A percentile compares a stretch with the other conserved stretches of the same genome.
phyloP scores from a whole-genome alignment of 2,329 filamentous ascomycete genomes.

The Blastomyces emzantsi region DNA sequence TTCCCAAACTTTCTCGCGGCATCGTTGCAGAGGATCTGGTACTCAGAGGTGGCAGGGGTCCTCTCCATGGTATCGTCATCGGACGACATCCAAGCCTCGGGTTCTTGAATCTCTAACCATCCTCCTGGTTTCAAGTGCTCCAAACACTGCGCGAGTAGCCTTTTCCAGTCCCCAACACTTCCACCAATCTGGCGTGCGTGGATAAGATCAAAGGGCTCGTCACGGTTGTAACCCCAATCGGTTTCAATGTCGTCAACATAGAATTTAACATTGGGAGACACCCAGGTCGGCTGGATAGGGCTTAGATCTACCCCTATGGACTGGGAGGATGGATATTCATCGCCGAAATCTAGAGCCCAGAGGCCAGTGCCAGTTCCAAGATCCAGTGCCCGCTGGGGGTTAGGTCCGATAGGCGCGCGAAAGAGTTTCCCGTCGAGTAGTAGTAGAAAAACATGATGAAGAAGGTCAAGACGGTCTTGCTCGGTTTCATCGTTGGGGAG shows the following conservation, averaged over 20 bases:
- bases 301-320: conserved; percentile 32
- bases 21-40: conserved; percentile 19
- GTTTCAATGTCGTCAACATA: conserved; percentile 27
- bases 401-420: conserved; percentile 17
- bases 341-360: conserved; percentile 37
- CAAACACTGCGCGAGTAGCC: conserved; percentile 19
- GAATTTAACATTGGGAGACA: conserved; percentile 27
- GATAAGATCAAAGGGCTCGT: conserved; percentile 25
- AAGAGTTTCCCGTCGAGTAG: conserved; percentile 21
- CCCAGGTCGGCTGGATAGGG: conserved; percentile 31
- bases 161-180: conserved; percentile 19
- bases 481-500: conserved; percentile 31
- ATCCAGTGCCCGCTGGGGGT: conserved; percentile 29
- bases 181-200: conserved; percentile 24
- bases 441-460: background rate
- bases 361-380: conserved; percentile 35
- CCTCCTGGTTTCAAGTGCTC: conserved; percentile 24
- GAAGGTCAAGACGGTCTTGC: conserved; percentile 20
- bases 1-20: conserved; percentile 20
- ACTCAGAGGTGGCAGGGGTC: conserved; percentile 19
- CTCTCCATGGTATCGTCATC: conserved; percentile 17
- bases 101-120: conserved; percentile 25
- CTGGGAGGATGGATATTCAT: conserved; percentile 29
- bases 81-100: conserved; percentile 19
- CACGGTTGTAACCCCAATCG: conserved; percentile 21